Evolutionary conservation across 164 flowering plant genomes (phyloP), one percentile per base, ranked within the genome.

Genomic region (Sedum album): DNA sequence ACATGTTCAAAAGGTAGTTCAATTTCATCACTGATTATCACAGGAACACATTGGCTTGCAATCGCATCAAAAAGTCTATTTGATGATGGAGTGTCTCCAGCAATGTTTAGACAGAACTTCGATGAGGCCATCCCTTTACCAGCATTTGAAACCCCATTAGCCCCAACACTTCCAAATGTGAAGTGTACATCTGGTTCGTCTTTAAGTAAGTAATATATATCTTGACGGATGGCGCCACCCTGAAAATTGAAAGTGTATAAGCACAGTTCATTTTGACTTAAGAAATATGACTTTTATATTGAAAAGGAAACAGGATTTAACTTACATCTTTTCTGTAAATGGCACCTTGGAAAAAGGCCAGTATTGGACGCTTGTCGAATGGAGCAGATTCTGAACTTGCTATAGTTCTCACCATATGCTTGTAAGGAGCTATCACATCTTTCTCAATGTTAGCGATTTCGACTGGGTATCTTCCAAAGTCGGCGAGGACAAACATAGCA

Each of bases 261-360:
- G 21, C 62, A 17, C 11, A 51, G 26, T 51, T 51, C 11, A 51
- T 9, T 51, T n/a, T 18, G 55, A 18, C 26, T 25, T 25, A 17
- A 48, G 31, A 55, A 55, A 55, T 2, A 25, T 26, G 33, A 15
- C 62, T 10, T 2, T 26, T 14, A 57, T 28, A 9, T 28, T 26
- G 8, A 2, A 57, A n/a, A 57, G 33, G 39, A 57, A 28, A 11
- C 18, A 5, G 69, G 70, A 62, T 67, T 48, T 14, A 65, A 80
- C 97, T 87, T 77, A 94, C 97, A 82, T 87, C 99, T 78, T 94
- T 94, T 72, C 97, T 82, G 68, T 85, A 91, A 68, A 91, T 87
- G 55, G 93, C 97, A 48, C 96, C 99, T 79, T 81, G 96, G 73
- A 94, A 94, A 72, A 82, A 88, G 14, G 75, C 77, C 80, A 90